Base-by-base conservation (phyloP, 176 grass and related monocot species). In the Otatea glauca region DNA sequence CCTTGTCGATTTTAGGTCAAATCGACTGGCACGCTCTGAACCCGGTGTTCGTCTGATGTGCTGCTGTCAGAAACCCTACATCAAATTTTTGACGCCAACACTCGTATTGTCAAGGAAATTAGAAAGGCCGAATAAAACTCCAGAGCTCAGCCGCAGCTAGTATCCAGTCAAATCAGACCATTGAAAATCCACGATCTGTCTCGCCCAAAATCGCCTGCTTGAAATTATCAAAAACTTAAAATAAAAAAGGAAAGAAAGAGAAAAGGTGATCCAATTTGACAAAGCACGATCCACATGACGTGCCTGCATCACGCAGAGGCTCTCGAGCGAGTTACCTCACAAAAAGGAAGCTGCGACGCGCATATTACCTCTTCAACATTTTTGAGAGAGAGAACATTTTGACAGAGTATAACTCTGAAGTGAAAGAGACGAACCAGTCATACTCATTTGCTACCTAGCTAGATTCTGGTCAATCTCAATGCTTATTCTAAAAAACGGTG, bases 351-450 rank as follows among this genome's bases (percentile, higher is more conserved):
- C 14, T 75, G 17, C 47, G n/a, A 65, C 37, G 67, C 75, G 68
- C 75, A 4, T 50, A 5, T 41, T 77, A 66, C 86, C 58, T 21
- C 68, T 60, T 84, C 81, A 80, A 89, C 87, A 23, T 27, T 24
- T 74, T 24, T 74, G 56, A 37, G 35, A 37, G 35, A 37, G 2
- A 37, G 4, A 43, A 16, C 35, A 11, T 29, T 53, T 62, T 71
- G 65, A 87, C 77, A 5, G 74, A 21, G 66, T 18, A 79, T 23
- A 79, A 47, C 0, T 75, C 16, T 0, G 27, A 10, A 25, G 23
- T 20, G 62, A 35, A 29, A 61, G 13, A 35, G 11, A 43, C 45
- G 68, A 81, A 49, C 21, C 67, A 29, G 78, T 76, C 85, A 0
- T 20, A 20, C 18, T 37, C 75, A 44, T 42, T 38, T 44, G 13